phyloP scores from a whole-genome alignment of 2,329 filamentous ascomycete genomes.

The Aureobasidium pullulans region DNA sequence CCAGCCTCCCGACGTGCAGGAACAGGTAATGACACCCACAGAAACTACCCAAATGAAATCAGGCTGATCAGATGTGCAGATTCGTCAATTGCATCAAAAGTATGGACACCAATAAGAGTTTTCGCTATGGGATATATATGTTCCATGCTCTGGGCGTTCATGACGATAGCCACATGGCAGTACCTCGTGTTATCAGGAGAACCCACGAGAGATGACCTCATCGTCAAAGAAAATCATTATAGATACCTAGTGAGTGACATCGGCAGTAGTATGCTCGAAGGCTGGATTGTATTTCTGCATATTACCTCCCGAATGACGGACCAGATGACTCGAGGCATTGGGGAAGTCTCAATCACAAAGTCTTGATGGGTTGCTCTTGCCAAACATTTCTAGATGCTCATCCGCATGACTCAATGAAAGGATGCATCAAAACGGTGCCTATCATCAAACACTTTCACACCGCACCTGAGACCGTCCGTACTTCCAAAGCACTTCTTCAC shows the following conservation, averaged over 20 bases:
- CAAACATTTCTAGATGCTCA: background rate
- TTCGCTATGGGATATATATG: background rate
- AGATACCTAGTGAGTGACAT: too few relatives aligned
- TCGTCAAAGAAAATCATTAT: too few relatives aligned
- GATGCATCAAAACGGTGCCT: background rate
- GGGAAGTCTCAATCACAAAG: background rate
- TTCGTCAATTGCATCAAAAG: constrained; percentile 25
- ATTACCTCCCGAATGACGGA: too few relatives aligned
- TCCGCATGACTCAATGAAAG: background rate
- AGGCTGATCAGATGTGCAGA: background rate
- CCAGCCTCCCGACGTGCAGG: constrained; percentile 42
- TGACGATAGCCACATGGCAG: too few relatives aligned
- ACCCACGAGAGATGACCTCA: too few relatives aligned
- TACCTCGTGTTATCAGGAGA: too few relatives aligned
- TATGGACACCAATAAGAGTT: constrained; percentile 13
- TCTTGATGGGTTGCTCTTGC: background rate
- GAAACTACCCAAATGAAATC: background rate
- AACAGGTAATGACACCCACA: constrained; percentile 19
- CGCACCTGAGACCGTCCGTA: background rate
- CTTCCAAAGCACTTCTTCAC: background rate
- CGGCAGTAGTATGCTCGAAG: too few relatives aligned
- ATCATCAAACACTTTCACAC: background rate
- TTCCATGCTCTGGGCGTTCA: too few relatives aligned
- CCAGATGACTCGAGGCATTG: too few relatives aligned
- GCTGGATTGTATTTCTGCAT: too few relatives aligned